Evolutionary conservation across 2,329 filamentous ascomycete species (phyloP), one percentile per base, ranked within the genome.

Genomic region (Calonectria ilicicola): DNA sequence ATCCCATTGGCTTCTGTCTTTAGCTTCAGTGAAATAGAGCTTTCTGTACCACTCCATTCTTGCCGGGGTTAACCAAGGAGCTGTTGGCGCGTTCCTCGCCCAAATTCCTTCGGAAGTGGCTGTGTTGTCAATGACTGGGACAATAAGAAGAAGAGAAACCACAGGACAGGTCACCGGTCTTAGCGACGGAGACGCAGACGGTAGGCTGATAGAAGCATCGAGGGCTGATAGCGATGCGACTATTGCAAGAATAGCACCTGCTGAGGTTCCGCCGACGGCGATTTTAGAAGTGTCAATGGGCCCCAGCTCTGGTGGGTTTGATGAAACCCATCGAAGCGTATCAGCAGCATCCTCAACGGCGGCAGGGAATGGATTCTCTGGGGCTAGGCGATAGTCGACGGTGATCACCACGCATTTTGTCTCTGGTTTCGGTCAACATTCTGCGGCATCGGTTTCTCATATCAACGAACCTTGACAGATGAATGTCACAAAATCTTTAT

Each of bases 11-110:
- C 38, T 38, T 53, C 70, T 75, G 21, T 78, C 70, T 5, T 68
- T 53, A 3, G 66, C 40, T 23, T 76, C 67, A 5, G 74, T 51
- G 19, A 82, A 74, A 49, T 81, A 82, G 66, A 80, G 76, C 17
- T 74, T 62, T 6, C 81, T 76, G 51, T 82, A 82, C 80, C 81
- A 81, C 12, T 72, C 68, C 81, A 82, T 82, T 23, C 81, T 78
- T 6, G 67, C 58, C 3, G 79, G 79, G 2, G 77, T 82, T 23
- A 79, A 76, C 77, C 78, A 82, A 21, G 78, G 79, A 15, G 75
- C 79, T 49, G 74, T 70, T 21, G 27, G 19, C 17, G 70, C 70
- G n/a, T 72, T 72, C 14, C 49, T 53, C 32, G 47, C 65, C 70
- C 70, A 72, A 5, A 67, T 40, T 5, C 63, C 67, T 0, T 64